phyloP scores from a whole-genome alignment of 2,329 filamentous ascomycete species.

The Trichophyton simii region DNA sequence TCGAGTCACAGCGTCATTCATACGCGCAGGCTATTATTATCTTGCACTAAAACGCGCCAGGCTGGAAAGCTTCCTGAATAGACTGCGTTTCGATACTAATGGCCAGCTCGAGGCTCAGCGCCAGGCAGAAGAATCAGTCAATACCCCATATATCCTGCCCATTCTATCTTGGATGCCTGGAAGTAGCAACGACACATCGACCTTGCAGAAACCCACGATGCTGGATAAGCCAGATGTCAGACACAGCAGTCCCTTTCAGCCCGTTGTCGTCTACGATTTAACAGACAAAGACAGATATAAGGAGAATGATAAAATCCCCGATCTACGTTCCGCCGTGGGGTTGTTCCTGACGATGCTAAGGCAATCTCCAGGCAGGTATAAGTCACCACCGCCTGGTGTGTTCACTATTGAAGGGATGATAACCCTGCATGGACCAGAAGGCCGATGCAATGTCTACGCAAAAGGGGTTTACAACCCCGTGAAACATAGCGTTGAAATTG shows the following conservation, averaged over 20 bases:
- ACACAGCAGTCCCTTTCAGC: not conserved
- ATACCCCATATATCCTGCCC: not conserved
- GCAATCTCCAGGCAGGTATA: not conserved
- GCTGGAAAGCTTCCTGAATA: not conserved
- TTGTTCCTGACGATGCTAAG: not conserved
- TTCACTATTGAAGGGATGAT: conserved; percentile 7
- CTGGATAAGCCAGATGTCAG: not conserved
- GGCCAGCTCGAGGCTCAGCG: not conserved
- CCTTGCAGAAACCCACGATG: not conserved
- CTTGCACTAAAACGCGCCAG: not conserved
- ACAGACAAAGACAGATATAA: not conserved
- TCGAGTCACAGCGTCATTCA: not conserved
- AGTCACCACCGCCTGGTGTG: not conserved
- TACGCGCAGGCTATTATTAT: not conserved
- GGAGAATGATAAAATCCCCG: not conserved
- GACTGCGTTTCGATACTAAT: not conserved
- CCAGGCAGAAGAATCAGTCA: not conserved
- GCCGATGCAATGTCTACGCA: conserved; percentile 6
- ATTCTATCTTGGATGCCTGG: not conserved
- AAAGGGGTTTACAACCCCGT: conserved; percentile 2
- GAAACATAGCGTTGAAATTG: not conserved
- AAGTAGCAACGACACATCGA: not conserved
- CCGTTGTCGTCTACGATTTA: not conserved
- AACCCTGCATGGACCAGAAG: conserved; percentile 3
- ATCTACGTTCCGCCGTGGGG: not conserved